Evolutionary conservation across 2,329 filamentous ascomycete genomes (phyloP), one percentile per base, ranked within the genome.

Genomic region (Fusarium albosuccineum): DNA sequence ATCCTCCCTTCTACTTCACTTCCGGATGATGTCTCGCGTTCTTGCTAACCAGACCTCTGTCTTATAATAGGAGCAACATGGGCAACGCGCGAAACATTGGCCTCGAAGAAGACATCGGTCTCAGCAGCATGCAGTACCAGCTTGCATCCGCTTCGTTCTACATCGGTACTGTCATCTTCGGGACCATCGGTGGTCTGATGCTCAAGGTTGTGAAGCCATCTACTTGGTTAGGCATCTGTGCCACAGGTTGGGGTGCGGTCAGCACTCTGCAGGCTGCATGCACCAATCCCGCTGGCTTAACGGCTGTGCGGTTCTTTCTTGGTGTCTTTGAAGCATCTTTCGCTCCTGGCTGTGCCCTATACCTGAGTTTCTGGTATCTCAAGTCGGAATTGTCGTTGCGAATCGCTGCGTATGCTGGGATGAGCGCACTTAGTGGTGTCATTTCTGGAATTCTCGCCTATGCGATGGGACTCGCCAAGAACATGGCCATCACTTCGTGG

Each of bases 371-470:
- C 41, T 62, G 60, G 54, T 62, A 62, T 27, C 26, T 66, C 10
- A 66, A 66, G 30, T 66, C 64, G 2, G 60, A 64, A 16, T 46
- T 66, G 9, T 66, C 64, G 2, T 30, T 66, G 14, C 50, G 64
- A 4, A 66, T 66, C n/a, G 64, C 64, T 1, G 60, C 64, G 6
- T 66, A 66, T 40, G 64, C 64, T 9, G 64, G 64, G 2, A 66
- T 64, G 64, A 66, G 64, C 33, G 64, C 64, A 8, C 27, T 66
- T 9, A 66, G 60, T 22, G 64, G 64, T 34, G 60, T 66, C 8
- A 41, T 66, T 11, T 64, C 64, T 3, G 64, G 60, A 6, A 3
- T 66, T 5, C 55, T 64, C 17, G 48, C 64, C 1, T 64, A 66
- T 14, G 60, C 56, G 2, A 52, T 66, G 11, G 60, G 64, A 5